Conservation (phyloP, 192 early-diverging fungal genomes). For the Gigaspora rosea region DNA sequence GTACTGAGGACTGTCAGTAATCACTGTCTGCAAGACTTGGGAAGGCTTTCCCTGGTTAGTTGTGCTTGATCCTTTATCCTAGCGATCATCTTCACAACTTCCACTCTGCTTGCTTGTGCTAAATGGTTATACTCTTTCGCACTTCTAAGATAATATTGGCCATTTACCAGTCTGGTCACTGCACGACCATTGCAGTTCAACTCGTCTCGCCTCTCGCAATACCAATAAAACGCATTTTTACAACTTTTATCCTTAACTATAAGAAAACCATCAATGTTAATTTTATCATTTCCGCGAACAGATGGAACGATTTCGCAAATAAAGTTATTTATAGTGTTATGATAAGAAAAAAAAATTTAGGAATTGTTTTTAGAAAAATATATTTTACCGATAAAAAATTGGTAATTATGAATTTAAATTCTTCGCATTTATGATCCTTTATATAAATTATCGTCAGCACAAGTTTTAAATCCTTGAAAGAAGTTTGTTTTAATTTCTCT, state of each 20-base stretch:
- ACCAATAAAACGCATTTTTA: neutral
- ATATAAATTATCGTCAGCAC: no score
- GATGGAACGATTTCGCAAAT: slow-evolving; percentile 15
- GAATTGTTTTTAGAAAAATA: no score
- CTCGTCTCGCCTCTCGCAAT: neutral
- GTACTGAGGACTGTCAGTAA: neutral
- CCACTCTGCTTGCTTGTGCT: slow-evolving; percentile 1
- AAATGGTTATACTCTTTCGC: neutral
- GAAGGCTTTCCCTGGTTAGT: neutral
- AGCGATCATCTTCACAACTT: slow-evolving; percentile 1
- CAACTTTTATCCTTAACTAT: neutral
- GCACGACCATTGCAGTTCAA: neutral
- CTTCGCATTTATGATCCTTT: no score
- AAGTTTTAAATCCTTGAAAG: no score
- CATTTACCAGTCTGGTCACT: neutral
- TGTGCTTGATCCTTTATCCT: neutral
- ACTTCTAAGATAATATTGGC: neutral
- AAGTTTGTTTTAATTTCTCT: no score
- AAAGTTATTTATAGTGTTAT: neutral
- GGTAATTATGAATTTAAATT: no score
- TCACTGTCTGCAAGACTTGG: slow-evolving; percentile 13
- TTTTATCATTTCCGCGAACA: neutral
- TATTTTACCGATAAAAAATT: no score
- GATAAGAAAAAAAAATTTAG: no score
- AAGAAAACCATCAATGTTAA: slow-evolving; percentile 12